These are phyloP conservation scores for Cercophora sp. DNA, from an alignment of 495 filamentous ascomycete species.

Conservation along the genomic window DNA sequence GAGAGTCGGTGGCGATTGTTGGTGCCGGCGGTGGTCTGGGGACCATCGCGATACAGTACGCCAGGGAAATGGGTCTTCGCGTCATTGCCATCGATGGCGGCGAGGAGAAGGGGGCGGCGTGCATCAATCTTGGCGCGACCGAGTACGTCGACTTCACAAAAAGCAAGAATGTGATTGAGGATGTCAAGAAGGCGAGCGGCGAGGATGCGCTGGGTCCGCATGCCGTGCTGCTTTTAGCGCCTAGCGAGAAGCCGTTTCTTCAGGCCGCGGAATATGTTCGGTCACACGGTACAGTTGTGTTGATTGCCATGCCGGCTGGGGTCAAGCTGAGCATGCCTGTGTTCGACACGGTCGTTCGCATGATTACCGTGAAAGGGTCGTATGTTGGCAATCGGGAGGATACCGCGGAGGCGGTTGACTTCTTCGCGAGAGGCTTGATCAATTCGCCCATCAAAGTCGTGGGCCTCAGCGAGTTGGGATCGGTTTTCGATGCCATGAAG, in stretches of 20 bases:
- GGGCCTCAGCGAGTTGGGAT: slow-evolving; percentile 67
- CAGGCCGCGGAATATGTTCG: slow-evolving; percentile 78
- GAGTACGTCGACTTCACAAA: slow-evolving; percentile 72
- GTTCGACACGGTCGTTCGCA: slow-evolving; percentile 73
- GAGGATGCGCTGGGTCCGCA: slow-evolving; percentile 79
- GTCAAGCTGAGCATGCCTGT: slow-evolving; percentile 77
- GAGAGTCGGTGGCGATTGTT: slow-evolving; percentile 79
- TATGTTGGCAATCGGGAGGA: slow-evolving; percentile 89
- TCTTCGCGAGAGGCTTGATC: slow-evolving; percentile 77
- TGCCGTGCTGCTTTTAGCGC: slow-evolving; percentile 78
- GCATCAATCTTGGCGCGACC: slow-evolving; percentile 61
- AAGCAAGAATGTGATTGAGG: slow-evolving; percentile 68
- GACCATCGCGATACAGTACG: slow-evolving; percentile 78
- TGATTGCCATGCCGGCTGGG: slow-evolving; percentile 74
- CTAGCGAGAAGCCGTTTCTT: slow-evolving; percentile 84
- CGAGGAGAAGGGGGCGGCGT: slow-evolving; percentile 69
- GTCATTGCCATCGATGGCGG: slow-evolving; percentile 75
- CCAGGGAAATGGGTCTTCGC: slow-evolving; percentile 83
- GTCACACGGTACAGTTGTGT: slow-evolving; percentile 71
- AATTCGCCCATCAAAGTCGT: slow-evolving; percentile 77
- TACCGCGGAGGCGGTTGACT: slow-evolving; percentile 76
- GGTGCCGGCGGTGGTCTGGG: slow-evolving; percentile 87
- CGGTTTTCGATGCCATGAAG: slow-evolving; percentile 69
- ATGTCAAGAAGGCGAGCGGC: slow-evolving; percentile 67
- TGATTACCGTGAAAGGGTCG: slow-evolving; percentile 85